phyloP scores from a whole-genome alignment of 2,329 filamentous ascomycete genomes.

The Berkeleyomyces rouxiae region DNA sequence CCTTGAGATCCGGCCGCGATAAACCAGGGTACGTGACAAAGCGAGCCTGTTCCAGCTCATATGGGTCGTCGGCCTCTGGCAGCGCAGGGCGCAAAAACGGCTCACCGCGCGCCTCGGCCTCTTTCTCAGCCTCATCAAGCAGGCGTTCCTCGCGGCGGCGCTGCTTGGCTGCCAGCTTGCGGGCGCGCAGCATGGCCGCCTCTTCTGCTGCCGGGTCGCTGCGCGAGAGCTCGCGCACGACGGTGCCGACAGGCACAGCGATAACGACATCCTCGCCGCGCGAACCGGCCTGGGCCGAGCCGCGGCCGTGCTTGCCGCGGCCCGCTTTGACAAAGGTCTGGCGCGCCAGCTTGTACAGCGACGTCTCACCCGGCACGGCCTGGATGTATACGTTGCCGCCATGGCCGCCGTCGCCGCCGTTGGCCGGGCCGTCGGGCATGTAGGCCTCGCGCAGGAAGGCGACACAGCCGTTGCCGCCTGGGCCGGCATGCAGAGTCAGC shows the following conservation, averaged over 20 bases:
- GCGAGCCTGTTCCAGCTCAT: constrained; percentile 43
- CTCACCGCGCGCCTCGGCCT: constrained; percentile 10
- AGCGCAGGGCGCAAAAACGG: constrained; percentile 12
- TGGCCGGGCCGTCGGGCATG: constrained; percentile 72
- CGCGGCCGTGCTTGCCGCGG: constrained; percentile 61
- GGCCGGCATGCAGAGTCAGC: constrained; percentile 59
- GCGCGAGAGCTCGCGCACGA: constrained; percentile 67
- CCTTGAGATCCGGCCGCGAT: constrained; percentile 48
- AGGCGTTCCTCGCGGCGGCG: constrained; percentile 19
- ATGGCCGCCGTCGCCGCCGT: constrained; percentile 84
- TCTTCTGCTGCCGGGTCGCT: constrained; percentile 63
- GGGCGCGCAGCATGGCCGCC: constrained; percentile 22
- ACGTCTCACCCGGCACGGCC: constrained; percentile 78
- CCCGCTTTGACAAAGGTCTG: constrained; percentile 58
- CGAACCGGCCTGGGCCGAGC: constrained; percentile 55
- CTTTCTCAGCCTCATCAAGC: constrained; percentile 21
- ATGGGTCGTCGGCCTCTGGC: constrained; percentile 18
- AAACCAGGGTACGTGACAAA: constrained; percentile 79
- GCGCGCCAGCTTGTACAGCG: constrained; percentile 76
- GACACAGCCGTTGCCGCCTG: constrained; percentile 81
- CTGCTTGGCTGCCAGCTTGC: constrained; percentile 21
- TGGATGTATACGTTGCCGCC: constrained; percentile 92
- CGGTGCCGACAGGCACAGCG: constrained; percentile 80
- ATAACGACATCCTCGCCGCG: constrained; percentile 77
- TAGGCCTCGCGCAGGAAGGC: constrained; percentile 89